phyloP scores from a whole-genome alignment of 495 filamentous ascomycete species.

The Penicillium diatomitis region DNA sequence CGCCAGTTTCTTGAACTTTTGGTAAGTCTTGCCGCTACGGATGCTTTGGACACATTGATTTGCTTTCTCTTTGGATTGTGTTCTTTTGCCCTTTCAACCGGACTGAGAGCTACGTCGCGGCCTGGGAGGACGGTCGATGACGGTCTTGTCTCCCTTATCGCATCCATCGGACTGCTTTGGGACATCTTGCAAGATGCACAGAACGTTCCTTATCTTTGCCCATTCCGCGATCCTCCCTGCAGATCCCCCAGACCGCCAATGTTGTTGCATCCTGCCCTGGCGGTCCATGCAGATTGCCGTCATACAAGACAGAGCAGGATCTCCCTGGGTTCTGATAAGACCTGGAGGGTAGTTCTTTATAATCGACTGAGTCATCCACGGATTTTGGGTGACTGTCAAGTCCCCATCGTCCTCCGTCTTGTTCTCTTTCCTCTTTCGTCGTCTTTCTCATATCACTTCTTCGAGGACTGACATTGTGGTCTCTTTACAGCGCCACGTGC shows the following conservation, averaged over 20 bases:
- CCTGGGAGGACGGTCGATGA: no score
- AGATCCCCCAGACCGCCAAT: not conserved
- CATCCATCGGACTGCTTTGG: no score
- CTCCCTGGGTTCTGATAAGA: not conserved
- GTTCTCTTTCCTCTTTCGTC: no score
- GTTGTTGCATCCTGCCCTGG: not conserved
- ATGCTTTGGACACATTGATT: not conserved
- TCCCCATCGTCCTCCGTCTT: no score
- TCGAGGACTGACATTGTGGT: not conserved
- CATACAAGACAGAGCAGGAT: not conserved
- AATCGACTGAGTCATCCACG: no score
- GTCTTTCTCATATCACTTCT: no score
- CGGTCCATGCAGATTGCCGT: constrained; percentile 20
- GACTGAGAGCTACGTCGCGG: no score
- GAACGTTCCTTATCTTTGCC: constrained; percentile 18
- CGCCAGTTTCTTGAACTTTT: constrained; percentile 56
- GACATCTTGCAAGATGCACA: not conserved
- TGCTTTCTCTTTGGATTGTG: not conserved
- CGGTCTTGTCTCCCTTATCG: no score
- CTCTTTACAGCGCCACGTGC: constrained; percentile 46
- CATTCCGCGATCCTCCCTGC: constrained; percentile 1
- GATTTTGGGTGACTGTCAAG: no score
- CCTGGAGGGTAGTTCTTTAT: not conserved
- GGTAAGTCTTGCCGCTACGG: constrained; percentile 30
- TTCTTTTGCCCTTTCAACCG: not conserved